These are phyloP conservation scores for Neonectria punicea DNA, from an alignment of 2,329 filamentous ascomycete genomes.

Conservation along the genomic window DNA sequence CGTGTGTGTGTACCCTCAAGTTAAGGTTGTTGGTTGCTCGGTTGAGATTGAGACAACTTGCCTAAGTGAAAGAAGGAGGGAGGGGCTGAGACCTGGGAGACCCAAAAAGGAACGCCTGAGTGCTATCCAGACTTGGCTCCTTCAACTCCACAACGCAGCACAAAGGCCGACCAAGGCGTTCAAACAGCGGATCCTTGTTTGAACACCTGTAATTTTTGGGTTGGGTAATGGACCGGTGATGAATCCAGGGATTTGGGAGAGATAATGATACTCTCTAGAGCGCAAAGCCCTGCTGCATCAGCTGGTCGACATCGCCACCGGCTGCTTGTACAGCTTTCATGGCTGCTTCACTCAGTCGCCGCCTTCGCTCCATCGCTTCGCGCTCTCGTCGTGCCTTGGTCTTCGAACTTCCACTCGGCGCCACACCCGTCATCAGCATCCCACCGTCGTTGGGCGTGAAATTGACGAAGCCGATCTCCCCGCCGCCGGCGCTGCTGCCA, in stretches of 20 bases:
- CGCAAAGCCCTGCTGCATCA: constrained; percentile 62
- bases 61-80: neutral
- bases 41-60: neutral
- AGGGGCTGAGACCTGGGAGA: neutral
- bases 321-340: constrained; percentile 75
- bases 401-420: constrained; percentile 90
- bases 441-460: constrained; percentile 84
- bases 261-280: constrained; percentile 42
- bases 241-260: neutral
- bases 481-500: constrained; percentile 42
- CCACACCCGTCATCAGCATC: constrained; percentile 87
- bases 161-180: neutral
- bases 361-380: constrained; percentile 82
- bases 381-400: constrained; percentile 93
- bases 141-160: constrained; percentile 5
- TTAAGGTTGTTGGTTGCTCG: neutral
- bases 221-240: neutral
- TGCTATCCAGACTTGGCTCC: constrained; percentile 11
- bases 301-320: constrained; percentile 71
- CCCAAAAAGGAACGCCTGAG: constrained; percentile 5
- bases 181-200: neutral
- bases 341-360: constrained; percentile 74
- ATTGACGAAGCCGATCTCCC: constrained; percentile 79
- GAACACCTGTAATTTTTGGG: neutral
- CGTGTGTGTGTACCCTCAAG: neutral